Conservation (phyloP, 1,139 yeast species). For the Yamadazyma membranifaciens region DNA sequence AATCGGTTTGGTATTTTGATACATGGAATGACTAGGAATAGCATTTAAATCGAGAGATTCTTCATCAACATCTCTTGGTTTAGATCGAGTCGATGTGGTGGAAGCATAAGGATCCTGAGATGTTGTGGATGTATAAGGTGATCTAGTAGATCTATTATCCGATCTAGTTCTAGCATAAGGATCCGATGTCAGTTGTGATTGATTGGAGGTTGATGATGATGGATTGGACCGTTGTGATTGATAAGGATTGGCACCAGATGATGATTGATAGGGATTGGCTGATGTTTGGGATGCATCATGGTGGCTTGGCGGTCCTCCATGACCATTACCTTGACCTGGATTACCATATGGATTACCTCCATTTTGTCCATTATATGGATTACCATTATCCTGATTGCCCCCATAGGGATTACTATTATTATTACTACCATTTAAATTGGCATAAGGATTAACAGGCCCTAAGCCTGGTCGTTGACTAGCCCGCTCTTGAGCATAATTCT, state of each 20-base stretch:
- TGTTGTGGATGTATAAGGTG: not conserved
- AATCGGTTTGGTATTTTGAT: slow-evolving; percentile 25
- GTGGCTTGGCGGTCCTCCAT: slow-evolving; percentile 4
- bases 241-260: slow-evolving; percentile 1
- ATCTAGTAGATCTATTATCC: no score
- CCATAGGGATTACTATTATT: slow-evolving; percentile 17
- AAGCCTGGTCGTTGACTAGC: slow-evolving; percentile 39
- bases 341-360: slow-evolving; percentile 5
- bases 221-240: not conserved
- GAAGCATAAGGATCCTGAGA: slow-evolving; percentile 5
- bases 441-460: slow-evolving; percentile 49
- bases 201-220: no score
- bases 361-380: slow-evolving; percentile 2
- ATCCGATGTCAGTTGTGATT: not conserved
- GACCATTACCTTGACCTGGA: not conserved
- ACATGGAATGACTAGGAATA: slow-evolving; percentile 37
- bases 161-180: slow-evolving; percentile 3
- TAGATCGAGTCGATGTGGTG: slow-evolving; percentile 7
- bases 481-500: slow-evolving; percentile 54
- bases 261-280: no score
- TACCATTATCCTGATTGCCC: slow-evolving; percentile 6
- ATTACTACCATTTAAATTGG: slow-evolving; percentile 27
- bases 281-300: slow-evolving; percentile 1
- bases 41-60: slow-evolving; percentile 44
- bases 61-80: slow-evolving; percentile 19